Base-by-base conservation (phyloP, 2,329 filamentous ascomycete species). In the Colletotrichum acutatum region DNA sequence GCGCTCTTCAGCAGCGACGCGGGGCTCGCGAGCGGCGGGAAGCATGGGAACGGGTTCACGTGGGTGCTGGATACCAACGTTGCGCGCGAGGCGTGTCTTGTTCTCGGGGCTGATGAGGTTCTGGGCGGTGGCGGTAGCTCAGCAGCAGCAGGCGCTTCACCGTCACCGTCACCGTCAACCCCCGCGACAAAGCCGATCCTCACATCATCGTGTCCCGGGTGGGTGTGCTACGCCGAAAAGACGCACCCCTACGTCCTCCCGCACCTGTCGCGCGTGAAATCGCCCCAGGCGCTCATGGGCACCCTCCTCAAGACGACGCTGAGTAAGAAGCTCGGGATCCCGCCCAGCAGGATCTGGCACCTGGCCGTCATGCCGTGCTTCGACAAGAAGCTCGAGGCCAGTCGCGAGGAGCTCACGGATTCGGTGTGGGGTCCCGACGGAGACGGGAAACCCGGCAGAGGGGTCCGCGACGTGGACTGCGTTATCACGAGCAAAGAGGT, bases 181-280 rank as follows among this genome's bases (percentile, higher is more conserved):
- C 37, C 12, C 1, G 57, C 52, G 8, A 57, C 79, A 26, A 85
- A 86, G 66, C 94, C 94, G 0, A 91, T 96, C 34, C 88, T 99
- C 56, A 95, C 95, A 9, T 95, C 95, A 4, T 95, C 95, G 24
- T 99, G 97, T 81, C 97, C 97, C 0, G 97, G 97, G 8, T 99
- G 97, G 95, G 96, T 99, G 68, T 99, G 97, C 84, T 99, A 99
- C 79, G 96, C 96, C 30, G 97, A 99, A 82, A 98, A 99, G 85
- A 98, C 96, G 68, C 97, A 99, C 79, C 95, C 97, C 1, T 93
- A 98, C 79, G 91, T 98, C 68, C 88, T 99, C 62, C 95, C 95
- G 32, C 95, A 99, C 82, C 87, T 99, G 66, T 98, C 95, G 71
- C 91, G 91, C 62, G 88, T 98, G 75, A 99, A 98, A 82, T 98